phyloP scores from a whole-genome alignment of 371 early-diverging fungal genomes.

The Rhizopus delemar region DNA sequence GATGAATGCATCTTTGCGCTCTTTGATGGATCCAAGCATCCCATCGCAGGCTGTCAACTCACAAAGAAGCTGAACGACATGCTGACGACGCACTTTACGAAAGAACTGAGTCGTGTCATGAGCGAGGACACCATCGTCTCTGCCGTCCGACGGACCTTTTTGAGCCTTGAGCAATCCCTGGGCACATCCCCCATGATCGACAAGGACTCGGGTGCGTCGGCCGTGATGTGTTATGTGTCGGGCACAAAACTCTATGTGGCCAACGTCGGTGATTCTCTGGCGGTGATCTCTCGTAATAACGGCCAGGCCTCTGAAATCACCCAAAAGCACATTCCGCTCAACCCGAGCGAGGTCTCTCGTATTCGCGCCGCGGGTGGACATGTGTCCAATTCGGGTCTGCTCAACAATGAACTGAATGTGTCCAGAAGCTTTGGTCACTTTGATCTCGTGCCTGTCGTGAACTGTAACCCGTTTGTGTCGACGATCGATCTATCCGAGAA shows the following conservation, averaged over 20 bases:
- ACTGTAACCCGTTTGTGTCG: slow-evolving; percentile 82
- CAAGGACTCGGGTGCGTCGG: slow-evolving; percentile 65
- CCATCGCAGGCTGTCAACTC: slow-evolving; percentile 52
- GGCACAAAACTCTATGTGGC: slow-evolving; percentile 83
- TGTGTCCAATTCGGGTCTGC: slow-evolving; percentile 71
- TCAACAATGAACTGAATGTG: slow-evolving; percentile 70
- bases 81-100: slow-evolving; percentile 64
- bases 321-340: slow-evolving; percentile 72
- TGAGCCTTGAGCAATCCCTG: slow-evolving; percentile 72
- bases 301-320: slow-evolving; percentile 74
- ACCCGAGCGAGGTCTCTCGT: slow-evolving; percentile 69
- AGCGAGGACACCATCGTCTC: slow-evolving; percentile 57
- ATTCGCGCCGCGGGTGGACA: slow-evolving; percentile 80
- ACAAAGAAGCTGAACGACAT: slow-evolving; percentile 74
- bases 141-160: slow-evolving; percentile 73
- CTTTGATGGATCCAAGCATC: slow-evolving; percentile 76
- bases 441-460: slow-evolving; percentile 75
- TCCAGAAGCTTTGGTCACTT: slow-evolving; percentile 90
- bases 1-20: slow-evolving; percentile 88
- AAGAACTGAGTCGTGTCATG: slow-evolving; percentile 67
- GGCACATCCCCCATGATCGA: slow-evolving; percentile 50
- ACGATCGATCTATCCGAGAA: slow-evolving; percentile 72
- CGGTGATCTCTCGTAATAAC: slow-evolving; percentile 78
- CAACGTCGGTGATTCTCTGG: slow-evolving; percentile 87
- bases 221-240: slow-evolving; percentile 75